phyloP scores from a whole-genome alignment of 495 filamentous ascomycete genomes.

The Bacidia gigantensis region DNA sequence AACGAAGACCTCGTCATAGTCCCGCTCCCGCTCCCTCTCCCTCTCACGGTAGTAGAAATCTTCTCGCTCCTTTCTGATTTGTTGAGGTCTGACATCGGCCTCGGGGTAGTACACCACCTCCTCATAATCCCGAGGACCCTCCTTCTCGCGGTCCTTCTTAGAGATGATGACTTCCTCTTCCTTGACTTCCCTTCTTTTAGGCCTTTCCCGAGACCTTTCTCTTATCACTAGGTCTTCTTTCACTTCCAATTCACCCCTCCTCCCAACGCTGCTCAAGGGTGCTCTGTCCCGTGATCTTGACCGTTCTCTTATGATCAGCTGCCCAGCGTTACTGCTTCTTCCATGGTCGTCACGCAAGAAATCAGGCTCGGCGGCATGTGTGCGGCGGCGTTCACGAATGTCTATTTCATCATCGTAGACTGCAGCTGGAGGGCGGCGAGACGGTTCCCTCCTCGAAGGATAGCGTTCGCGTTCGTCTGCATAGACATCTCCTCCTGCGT shows the following conservation, averaged over 20 bases:
- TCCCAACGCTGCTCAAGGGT: slow-evolving; percentile 1
- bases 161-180: slow-evolving; percentile 15
- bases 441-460: slow-evolving; percentile 8
- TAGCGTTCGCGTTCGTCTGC: slow-evolving; percentile 35
- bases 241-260: not conserved
- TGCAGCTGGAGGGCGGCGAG: slow-evolving; percentile 11
- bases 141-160: slow-evolving; percentile 1
- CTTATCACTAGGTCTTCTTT: slow-evolving; percentile 5
- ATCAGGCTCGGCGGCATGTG: slow-evolving; percentile 30
- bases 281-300: slow-evolving; percentile 8
- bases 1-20: slow-evolving; percentile 7
- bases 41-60: slow-evolving; percentile 14
- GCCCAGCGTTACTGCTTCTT: slow-evolving; percentile 25
- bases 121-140: slow-evolving; percentile 11
- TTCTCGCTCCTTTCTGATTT: slow-evolving; percentile 15
- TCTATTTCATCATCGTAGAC: slow-evolving; percentile 23
- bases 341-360: slow-evolving; percentile 43
- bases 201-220: slow-evolving; percentile 14
- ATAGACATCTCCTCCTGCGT: slow-evolving; percentile 21
- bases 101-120: slow-evolving; percentile 18
- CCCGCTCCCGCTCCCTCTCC: slow-evolving; percentile 5
- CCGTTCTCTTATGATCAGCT: slow-evolving; percentile 32
- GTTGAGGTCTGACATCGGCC: slow-evolving; percentile 14
- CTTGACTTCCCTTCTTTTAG: slow-evolving; percentile 11
- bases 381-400: slow-evolving; percentile 24